These are phyloP conservation scores for Fraxinus ornus DNA, from an alignment of 305 asterid species.

Conservation along the genomic window DNA sequence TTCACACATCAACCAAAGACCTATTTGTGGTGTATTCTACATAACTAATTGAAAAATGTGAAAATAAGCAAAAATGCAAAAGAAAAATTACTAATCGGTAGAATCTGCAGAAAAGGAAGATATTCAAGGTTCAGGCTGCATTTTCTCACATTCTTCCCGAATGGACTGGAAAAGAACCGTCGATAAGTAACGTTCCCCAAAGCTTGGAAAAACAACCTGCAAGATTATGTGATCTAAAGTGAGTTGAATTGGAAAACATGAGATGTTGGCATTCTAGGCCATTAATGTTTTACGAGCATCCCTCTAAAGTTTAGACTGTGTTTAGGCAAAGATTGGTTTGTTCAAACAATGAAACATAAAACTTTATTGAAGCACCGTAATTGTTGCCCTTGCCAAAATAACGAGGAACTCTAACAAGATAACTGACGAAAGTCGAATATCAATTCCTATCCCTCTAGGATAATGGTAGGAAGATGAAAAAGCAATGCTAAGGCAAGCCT, in stretches of 20 bases:
- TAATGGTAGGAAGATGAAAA: background rate
- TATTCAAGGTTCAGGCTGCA: constrained; percentile 67
- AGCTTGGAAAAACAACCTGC: constrained; percentile 95
- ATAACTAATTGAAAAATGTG: background rate
- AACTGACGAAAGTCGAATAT: background rate
- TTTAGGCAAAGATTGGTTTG: background rate
- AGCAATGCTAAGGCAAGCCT: background rate
- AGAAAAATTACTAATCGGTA: background rate
- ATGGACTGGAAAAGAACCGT: constrained; percentile 86
- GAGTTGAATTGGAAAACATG: background rate
- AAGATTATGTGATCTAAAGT: constrained; percentile 8
- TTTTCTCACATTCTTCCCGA: constrained; percentile 80
- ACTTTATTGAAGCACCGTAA: background rate
- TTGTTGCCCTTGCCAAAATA: background rate
- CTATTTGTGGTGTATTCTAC: background rate
- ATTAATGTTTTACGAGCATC: background rate
- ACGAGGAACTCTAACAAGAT: background rate
- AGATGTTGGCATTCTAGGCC: background rate
- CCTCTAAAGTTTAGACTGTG: background rate
- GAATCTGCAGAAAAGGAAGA: background rate
- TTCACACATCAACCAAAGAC: background rate
- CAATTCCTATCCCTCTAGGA: background rate
- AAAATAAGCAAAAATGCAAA: background rate
- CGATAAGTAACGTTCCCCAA: constrained; percentile 86
- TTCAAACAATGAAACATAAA: background rate